Base-by-base conservation (phyloP, 1,284 basidiomycete species). In the Cutaneotrichosporon cavernicola region DNA sequence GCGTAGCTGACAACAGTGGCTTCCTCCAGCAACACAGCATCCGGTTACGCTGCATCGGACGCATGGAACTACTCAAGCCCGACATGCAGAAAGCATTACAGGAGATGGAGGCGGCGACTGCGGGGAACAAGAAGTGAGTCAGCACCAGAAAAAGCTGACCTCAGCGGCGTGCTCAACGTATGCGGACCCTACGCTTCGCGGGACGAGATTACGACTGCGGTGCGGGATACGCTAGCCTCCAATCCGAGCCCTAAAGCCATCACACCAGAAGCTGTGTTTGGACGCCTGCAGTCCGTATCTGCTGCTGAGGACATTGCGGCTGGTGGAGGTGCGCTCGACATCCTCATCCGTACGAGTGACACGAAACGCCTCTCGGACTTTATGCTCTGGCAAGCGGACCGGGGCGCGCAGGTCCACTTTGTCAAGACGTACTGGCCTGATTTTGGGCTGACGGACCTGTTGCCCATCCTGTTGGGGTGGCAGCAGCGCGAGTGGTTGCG, bases 171-270 rank as follows among this genome's bases (percentile, higher is more conserved):
- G 40, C 84, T 99, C 52, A 99, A 99, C 73, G 83, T 99, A 14
- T 96, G 92, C 81, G 94, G 96, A 83, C 91, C 97, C 0, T 99
- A 99, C 74, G 86, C 92, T 1, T 90, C 93, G 3, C 85, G 89
- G 49, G 92, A 99, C 74, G 97, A 99, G 80, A 96, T 99, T 14
- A 85, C 90, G 6, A 85, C 86, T 0, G 90, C 94, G 0, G 85
- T 95, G 1, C 81, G 87, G 68, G 81, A 81, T 0, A 84, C 85
- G 14, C 82, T 93, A 13, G 26, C 34, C 36, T 13, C 22, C n/a
- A 5, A 40, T 22, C 34, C 22, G 13, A 56, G 38, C 10, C 22
- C n/a, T 13, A 46, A 30, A 31, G 30, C 34, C 2, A 58, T 63
- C 26, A 66, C 64, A 3, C 60, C 63, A 18, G 49, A 34, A 5